Percentiles rank a stretch among this genome's conserved stretches.
These are phyloP conservation scores for Plasmodium gonderi DNA, from an alignment of 169 alveolate species.

Conservation along the genomic window DNA sequence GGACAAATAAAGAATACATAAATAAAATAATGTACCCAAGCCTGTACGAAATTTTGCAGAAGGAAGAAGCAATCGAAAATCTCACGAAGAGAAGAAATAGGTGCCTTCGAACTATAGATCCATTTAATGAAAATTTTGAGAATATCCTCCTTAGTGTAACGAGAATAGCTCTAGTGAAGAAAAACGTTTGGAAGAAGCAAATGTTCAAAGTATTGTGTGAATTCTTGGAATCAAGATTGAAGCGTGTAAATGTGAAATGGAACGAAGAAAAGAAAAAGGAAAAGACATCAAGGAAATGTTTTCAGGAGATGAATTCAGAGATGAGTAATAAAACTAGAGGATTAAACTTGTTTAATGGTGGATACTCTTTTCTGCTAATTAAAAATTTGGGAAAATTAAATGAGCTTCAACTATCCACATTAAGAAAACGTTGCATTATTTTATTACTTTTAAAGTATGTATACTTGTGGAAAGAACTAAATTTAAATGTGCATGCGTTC, in stretches of 20 bases:
- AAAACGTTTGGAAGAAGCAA: constrained; percentile 37
- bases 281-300: neutral
- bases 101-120: neutral
- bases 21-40: constrained; percentile 41
- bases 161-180: constrained; percentile 28
- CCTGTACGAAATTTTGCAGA: constrained; percentile 11
- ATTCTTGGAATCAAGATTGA: neutral
- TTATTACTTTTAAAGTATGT: constrained; percentile 42
- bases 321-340: neutral
- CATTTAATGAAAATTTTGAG: constrained; percentile 23
- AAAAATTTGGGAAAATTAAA: constrained; percentile 23
- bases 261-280: neutral
- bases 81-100: neutral
- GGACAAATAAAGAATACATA: neutral
- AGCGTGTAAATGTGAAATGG: neutral
- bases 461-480: constrained; percentile 51
- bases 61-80: constrained; percentile 19
- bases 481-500: constrained; percentile 52
- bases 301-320: neutral
- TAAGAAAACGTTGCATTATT: constrained; percentile 36
- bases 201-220: neutral
- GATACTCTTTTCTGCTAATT: constrained; percentile 37
- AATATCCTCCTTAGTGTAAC: constrained; percentile 20
- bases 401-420: neutral
- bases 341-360: constrained; percentile 49